Evolutionary conservation across 306 rosid species (phyloP).

Genomic region (Psophocarpus tetragonolobus): DNA sequence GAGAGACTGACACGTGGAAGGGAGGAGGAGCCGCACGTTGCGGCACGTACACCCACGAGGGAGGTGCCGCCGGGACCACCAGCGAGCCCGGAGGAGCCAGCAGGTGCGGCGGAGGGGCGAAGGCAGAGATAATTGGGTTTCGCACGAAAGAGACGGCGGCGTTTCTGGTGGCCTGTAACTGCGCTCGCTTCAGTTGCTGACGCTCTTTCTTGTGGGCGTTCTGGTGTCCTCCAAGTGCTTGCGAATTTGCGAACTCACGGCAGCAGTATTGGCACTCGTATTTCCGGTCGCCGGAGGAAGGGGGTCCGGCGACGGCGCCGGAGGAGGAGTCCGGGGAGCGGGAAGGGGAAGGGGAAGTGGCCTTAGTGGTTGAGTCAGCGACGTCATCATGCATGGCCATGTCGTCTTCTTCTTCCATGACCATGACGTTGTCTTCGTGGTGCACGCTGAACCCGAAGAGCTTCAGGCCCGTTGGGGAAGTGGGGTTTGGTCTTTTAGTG

Average conservation of each 20-base stretch:
- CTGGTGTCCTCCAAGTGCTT: conserved; percentile 98
- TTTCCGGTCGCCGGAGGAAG: conserved; percentile 74
- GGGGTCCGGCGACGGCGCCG: conserved; percentile 17
- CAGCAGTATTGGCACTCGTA: conserved; percentile 97
- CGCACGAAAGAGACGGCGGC: conserved; percentile 82
- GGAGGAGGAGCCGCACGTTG: conserved; percentile 66
- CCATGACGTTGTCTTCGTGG: conserved; percentile 50
- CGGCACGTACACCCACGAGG: conserved; percentile 80
- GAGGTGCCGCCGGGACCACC: conserved; percentile 43
- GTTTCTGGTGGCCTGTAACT: conserved; percentile 78
- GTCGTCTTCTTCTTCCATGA: background rate
- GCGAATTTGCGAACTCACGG: conserved; percentile 93
- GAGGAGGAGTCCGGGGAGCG: conserved; percentile 69
- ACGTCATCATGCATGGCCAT: conserved; percentile 41
- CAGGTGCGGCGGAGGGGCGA: conserved; percentile 84
- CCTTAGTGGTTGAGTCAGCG: conserved; percentile 49
- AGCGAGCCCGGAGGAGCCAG: conserved; percentile 63
- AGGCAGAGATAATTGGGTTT: conserved; percentile 91
- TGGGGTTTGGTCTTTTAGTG: conserved; percentile 42
- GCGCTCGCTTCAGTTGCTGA: conserved; percentile 88
- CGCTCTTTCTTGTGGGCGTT: conserved; percentile 99
- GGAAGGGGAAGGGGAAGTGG: conserved; percentile 35
- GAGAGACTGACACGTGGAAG: conserved; percentile 92
- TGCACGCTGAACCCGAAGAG: conserved; percentile 84
- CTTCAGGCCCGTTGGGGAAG: conserved; percentile 62